Evolutionary conservation across 2,329 filamentous ascomycete genomes (phyloP).

Genomic region (Cytospora paraplurivora): DNA sequence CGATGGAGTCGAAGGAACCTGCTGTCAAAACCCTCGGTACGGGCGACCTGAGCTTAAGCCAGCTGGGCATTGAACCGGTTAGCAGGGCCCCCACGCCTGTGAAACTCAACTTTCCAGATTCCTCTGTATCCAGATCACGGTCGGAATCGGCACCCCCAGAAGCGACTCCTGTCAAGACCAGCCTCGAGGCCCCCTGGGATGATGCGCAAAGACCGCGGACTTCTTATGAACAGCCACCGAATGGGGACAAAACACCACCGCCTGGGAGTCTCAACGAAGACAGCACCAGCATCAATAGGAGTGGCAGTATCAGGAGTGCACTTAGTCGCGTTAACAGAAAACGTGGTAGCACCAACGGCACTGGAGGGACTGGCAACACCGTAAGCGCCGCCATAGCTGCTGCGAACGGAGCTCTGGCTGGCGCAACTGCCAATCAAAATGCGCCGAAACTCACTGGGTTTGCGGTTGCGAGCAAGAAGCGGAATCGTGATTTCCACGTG

Average conservation of each 20-base stretch:
- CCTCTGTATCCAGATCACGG: constrained; percentile 44
- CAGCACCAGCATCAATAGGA: constrained; percentile 62
- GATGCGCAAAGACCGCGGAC: constrained; percentile 49
- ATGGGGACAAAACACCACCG: constrained; percentile 66
- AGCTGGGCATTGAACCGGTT: constrained; percentile 76
- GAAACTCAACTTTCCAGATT: constrained; percentile 56
- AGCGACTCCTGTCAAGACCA: constrained; percentile 33
- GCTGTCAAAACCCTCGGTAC: constrained; percentile 87
- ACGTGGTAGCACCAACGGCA: constrained; percentile 69
- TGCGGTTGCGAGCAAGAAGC: constrained; percentile 91
- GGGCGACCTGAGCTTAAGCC: constrained; percentile 85
- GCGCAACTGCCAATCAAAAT: constrained; percentile 58
- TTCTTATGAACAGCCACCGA: constrained; percentile 49
- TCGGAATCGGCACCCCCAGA: constrained; percentile 64
- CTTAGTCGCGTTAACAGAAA: constrained; percentile 62
- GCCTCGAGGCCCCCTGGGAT: constrained; percentile 42
- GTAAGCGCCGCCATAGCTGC: constrained; percentile 73
- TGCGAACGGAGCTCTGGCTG: constrained; percentile 69
- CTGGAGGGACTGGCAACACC: constrained; percentile 58
- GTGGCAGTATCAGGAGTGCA: constrained; percentile 67
- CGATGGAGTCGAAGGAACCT: constrained; percentile 63
- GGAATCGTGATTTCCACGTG: constrained; percentile 92
- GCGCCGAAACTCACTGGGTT: constrained; percentile 87
- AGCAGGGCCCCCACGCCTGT: constrained; percentile 58
- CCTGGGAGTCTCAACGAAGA: constrained; percentile 66